Conservation (phyloP, 2,329 filamentous ascomycete genomes). For the Parastagonospora avenae region DNA sequence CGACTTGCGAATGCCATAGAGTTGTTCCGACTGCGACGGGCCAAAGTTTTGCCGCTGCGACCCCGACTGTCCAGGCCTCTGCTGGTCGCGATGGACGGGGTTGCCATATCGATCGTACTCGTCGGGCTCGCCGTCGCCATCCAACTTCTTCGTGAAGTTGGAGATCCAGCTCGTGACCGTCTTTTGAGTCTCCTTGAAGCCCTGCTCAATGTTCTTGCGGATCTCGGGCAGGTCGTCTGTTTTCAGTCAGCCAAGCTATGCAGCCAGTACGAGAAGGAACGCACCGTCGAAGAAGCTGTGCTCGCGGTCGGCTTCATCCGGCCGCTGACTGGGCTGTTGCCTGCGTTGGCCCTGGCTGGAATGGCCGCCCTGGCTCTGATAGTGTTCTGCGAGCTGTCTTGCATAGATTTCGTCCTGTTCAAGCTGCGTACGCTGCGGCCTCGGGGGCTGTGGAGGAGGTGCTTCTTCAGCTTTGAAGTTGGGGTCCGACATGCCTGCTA, state of each 20-base stretch:
- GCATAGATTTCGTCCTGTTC: slow-evolving; percentile 92
- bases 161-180: slow-evolving; percentile 94
- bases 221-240: slow-evolving; percentile 93
- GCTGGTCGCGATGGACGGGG: slow-evolving; percentile 22
- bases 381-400: slow-evolving; percentile 90
- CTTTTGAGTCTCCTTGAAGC: slow-evolving; percentile 90
- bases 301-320: slow-evolving; percentile 67
- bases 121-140: slow-evolving; percentile 87
- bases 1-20: slow-evolving; percentile 47
- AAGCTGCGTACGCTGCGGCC: slow-evolving; percentile 77
- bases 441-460: slow-evolving; percentile 81
- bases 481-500: slow-evolving; percentile 59
- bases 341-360: slow-evolving; percentile 38
- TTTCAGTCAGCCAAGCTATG: slow-evolving; percentile 1
- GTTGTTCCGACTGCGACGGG: slow-evolving; percentile 47
- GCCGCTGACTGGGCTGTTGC: slow-evolving; percentile 59
- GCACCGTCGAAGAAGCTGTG: slow-evolving; percentile 86
- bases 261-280: not conserved
- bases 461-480: slow-evolving; percentile 55
- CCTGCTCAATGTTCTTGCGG: slow-evolving; percentile 89
- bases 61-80: slow-evolving; percentile 15
- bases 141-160: slow-evolving; percentile 88
- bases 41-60: slow-evolving; percentile 48
- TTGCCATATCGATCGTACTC: slow-evolving; percentile 61
- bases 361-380: slow-evolving; percentile 57